Evolutionary conservation across 1,284 basidiomycete species (phyloP).

Genomic region (Pterulicium gracile): DNA sequence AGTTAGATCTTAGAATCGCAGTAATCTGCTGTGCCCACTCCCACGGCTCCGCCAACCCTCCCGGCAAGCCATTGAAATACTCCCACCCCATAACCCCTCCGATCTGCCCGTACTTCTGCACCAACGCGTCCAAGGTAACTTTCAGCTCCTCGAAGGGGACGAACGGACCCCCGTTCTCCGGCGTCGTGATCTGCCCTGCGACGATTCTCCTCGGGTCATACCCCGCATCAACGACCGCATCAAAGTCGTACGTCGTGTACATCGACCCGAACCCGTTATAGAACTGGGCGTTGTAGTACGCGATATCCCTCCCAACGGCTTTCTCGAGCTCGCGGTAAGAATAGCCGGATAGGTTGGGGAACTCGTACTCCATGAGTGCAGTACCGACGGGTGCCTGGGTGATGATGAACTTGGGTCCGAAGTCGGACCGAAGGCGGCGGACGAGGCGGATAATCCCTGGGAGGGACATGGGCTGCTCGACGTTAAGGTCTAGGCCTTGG

Average conservation of each 20-base stretch:
- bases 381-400: slow-evolving; percentile 14
- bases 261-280: slow-evolving; percentile 15
- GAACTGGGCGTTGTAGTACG: slow-evolving; percentile 17
- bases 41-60: slow-evolving; percentile 5
- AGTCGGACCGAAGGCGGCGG: slow-evolving; percentile 11
- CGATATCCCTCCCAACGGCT: slow-evolving; percentile 9
- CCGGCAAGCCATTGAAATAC: neutral
- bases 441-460: slow-evolving; percentile 10
- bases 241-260: slow-evolving; percentile 13
- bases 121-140: slow-evolving; percentile 8
- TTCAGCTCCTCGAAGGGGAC: slow-evolving; percentile 10
- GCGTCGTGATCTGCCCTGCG: slow-evolving; percentile 13
- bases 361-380: slow-evolving; percentile 10
- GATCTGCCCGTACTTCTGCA: slow-evolving; percentile 10
- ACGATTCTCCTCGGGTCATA: slow-evolving; percentile 13
- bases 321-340: slow-evolving; percentile 14
- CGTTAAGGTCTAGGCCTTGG: slow-evolving; percentile 16
- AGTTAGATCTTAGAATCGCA: no score
- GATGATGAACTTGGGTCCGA: slow-evolving; percentile 15
- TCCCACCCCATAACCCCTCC: slow-evolving; percentile 10
- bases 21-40: slow-evolving; percentile 8
- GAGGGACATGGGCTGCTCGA: slow-evolving; percentile 12
- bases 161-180: slow-evolving; percentile 11
- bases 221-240: slow-evolving; percentile 12
- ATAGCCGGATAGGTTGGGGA: slow-evolving; percentile 17